phyloP scores from a whole-genome alignment of 208 protist genomes.

The Histomonas meleagridis region DNA sequence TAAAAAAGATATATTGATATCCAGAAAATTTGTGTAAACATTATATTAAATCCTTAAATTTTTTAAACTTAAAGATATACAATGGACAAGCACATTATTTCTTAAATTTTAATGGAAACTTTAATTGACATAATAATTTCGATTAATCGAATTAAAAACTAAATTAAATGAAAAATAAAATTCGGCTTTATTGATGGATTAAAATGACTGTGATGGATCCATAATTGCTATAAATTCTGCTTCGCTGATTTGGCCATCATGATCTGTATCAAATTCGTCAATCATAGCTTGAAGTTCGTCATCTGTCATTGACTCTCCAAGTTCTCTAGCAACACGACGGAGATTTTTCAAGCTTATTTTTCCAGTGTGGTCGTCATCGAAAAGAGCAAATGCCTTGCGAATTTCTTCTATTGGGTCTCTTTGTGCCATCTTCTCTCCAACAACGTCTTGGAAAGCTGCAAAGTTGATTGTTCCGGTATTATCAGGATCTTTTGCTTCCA shows the following conservation, averaged over 20 bases:
- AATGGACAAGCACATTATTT: too few relatives aligned
- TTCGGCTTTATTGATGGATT: too few relatives aligned
- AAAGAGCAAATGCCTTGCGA: constrained; percentile 58
- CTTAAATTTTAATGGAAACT: too few relatives aligned
- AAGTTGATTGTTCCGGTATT: constrained; percentile 9
- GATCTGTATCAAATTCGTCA: constrained; percentile 82
- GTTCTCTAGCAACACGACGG: constrained; percentile 52
- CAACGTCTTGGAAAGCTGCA: constrained; percentile 42
- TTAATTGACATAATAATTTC: too few relatives aligned
- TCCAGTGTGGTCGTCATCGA: constrained; percentile 59
- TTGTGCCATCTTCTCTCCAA: constrained; percentile 71
- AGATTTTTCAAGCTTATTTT: constrained; percentile 56
- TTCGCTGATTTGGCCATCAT: constrained; percentile 61
- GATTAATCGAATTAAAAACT: too few relatives aligned
- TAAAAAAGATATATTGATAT: too few relatives aligned
- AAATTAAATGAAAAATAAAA: too few relatives aligned
- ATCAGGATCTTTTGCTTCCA: constrained; percentile 15
- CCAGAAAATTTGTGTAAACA: too few relatives aligned
- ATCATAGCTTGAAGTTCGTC: constrained; percentile 91
- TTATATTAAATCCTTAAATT: too few relatives aligned
- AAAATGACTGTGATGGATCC: constrained; percentile 1
- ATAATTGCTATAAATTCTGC: constrained; percentile 36
- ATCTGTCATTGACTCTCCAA: constrained; percentile 57
- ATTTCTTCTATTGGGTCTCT: constrained; percentile 60
- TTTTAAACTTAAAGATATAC: too few relatives aligned